Evolutionary conservation across 768 basidiomycete genomes (phyloP).

Genomic region (Flagelloscypha sp.): DNA sequence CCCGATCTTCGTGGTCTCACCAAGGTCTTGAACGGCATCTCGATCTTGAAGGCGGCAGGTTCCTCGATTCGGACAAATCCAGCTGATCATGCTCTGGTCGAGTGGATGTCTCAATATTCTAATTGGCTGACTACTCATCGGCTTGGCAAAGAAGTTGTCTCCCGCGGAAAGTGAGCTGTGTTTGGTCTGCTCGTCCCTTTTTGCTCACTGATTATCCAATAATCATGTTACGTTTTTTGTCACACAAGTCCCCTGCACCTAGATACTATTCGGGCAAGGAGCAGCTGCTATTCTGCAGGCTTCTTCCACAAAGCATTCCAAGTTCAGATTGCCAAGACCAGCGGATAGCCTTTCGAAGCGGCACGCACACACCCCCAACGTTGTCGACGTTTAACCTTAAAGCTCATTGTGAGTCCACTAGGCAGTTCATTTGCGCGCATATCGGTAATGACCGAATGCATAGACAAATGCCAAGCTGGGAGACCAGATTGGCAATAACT

Average conservation of each 20-base stretch:
- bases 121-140: slow-evolving; percentile 37
- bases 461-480: slow-evolving; percentile 48
- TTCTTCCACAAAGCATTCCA: slow-evolving; percentile 32
- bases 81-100: slow-evolving; percentile 28
- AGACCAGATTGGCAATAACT: slow-evolving; percentile 40
- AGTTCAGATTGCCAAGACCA: slow-evolving; percentile 41
- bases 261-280: slow-evolving; percentile 28
- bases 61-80: slow-evolving; percentile 34
- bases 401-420: slow-evolving; percentile 36
- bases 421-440: not conserved
- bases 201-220: slow-evolving; percentile 20
- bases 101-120: slow-evolving; percentile 36
- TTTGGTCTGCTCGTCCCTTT: not conserved
- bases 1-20: slow-evolving; percentile 44
- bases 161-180: slow-evolving; percentile 40
- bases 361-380: slow-evolving; percentile 47
- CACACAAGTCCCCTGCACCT: slow-evolving; percentile 34
- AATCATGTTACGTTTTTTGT: slow-evolving; percentile 47
- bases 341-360: slow-evolving; percentile 53
- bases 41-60: slow-evolving; percentile 26
- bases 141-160: slow-evolving; percentile 31
- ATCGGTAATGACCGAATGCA: not conserved
- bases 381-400: slow-evolving; percentile 54
- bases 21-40: slow-evolving; percentile 41
- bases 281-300: slow-evolving; percentile 35